Evolutionary conservation across 306 rosid genomes (phyloP), one percentile per base, ranked within the genome.

Genomic region (Astragalus glycyphyllos): DNA sequence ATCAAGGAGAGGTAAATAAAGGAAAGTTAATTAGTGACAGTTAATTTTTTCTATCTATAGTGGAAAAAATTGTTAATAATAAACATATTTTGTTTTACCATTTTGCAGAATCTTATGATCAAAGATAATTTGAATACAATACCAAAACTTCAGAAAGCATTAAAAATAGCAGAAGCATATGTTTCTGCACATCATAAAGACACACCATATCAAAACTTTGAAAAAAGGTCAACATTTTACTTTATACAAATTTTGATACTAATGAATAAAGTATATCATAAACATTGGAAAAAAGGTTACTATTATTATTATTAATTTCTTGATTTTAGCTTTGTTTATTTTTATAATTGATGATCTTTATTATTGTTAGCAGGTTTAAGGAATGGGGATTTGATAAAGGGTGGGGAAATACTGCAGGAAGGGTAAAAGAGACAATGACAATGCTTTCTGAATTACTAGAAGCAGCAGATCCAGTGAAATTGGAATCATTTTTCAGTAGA

Each of bases 341-440:
- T 44, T 2, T 4, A 44, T 11, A 44, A 3, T 11, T 44, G 48
- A 44, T 44, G 29, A 56, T 51, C 20, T 80, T 13, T 40, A 11
- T 15, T 31, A 0, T 3, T 75, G 53, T 75, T 13, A 13, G 58
- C 87, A 94, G 99, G 85, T 73, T 91, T 8, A 91, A 73, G 46
- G 88, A 86, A 65, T 94, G 99, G 97, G 99, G 99, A 7, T 91
- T 94, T 72, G 95, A 91, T 66, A 91, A 77, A 80, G 99, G 99
- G 2, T 94, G 99, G 99, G 99, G 99, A 47, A 86, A 89, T 14
- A 87, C 82, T 26, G 96, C 96, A 72, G 87, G 80, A 68, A 88
- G 96, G 75, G 89, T 87, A 5, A 82, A 72, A 75, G 95, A 89
- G 77, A 91, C 91, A 44, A 83, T 91, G 82, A 80, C 59, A 65